Evolutionary conservation across 768 basidiomycete species (phyloP).

Genomic region (Boletus tomentosulus): DNA sequence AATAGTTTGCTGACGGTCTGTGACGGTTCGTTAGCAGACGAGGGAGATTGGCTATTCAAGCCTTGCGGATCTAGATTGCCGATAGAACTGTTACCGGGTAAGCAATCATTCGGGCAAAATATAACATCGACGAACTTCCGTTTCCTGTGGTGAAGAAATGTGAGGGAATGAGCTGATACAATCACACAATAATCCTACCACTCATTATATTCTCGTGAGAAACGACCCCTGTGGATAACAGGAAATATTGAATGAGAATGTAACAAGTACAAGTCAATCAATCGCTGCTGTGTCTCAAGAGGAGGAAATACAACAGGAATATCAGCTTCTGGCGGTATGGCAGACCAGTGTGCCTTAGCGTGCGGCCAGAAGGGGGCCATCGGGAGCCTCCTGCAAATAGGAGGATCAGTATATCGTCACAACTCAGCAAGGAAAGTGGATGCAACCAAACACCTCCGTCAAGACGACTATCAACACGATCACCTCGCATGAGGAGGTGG

Average conservation of each 20-base stretch:
- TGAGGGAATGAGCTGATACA: conserved; percentile 3
- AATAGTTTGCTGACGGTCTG: conserved; percentile 66
- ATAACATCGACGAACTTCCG: conserved; percentile 13
- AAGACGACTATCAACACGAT: conserved; percentile 63
- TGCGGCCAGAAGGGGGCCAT: conserved; percentile 77
- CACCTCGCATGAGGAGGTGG: conserved; percentile 63
- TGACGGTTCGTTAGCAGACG: conserved; percentile 41
- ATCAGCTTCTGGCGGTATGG: conserved; percentile 41
- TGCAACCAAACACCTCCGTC: conserved; percentile 65
- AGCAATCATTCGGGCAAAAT: conserved; percentile 5
- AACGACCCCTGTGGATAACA: conserved; percentile 67
- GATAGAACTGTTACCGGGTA: conserved; percentile 28
- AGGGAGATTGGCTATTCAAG: conserved; percentile 9
- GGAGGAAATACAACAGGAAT: conserved; percentile 55
- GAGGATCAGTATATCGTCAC: conserved; percentile 10
- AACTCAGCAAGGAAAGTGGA: conserved; percentile 11
- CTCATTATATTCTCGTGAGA: conserved; percentile 58
- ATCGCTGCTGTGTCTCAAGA: conserved; percentile 55
- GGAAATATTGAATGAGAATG: conserved; percentile 85
- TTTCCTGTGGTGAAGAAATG: conserved; percentile 20
- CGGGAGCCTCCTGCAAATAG: conserved; percentile 52
- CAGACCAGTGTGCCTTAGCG: conserved; percentile 38
- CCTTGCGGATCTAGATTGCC: conserved; percentile 35
- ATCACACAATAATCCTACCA: conserved; percentile 35
- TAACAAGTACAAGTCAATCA: conserved; percentile 74